Conservation (phyloP, 305 asterid species). For the Rubia occidens region DNA sequence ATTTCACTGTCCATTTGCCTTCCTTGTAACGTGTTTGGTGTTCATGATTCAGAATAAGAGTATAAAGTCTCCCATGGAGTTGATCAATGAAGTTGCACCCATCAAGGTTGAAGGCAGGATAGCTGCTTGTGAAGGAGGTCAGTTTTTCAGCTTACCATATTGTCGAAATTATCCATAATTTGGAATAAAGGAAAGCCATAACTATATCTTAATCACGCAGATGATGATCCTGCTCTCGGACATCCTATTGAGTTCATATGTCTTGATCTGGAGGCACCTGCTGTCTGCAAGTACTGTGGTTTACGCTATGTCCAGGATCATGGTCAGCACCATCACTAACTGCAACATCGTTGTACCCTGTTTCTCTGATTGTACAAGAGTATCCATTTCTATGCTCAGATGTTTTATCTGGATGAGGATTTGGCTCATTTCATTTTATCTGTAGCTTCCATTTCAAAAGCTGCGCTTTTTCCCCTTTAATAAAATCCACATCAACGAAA, state of each 20-base stretch:
- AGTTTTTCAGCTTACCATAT: conserved; percentile 11
- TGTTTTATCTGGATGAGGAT: background rate
- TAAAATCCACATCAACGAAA: background rate
- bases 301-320: conserved; percentile 72
- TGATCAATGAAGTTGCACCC: conserved; percentile 94
- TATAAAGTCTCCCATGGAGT: conserved; percentile 83
- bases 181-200: background rate
- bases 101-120: conserved; percentile 76
- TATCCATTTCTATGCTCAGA: background rate
- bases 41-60: conserved; percentile 44
- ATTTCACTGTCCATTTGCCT: background rate
- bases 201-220: conserved; percentile 29
- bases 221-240: conserved; percentile 68
- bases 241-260: conserved; percentile 95
- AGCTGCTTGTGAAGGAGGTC: conserved; percentile 94
- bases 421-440: background rate
- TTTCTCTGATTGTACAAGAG: background rate
- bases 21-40: conserved; percentile 9
- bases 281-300: conserved; percentile 91
- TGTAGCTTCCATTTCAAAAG: too few species aligned
- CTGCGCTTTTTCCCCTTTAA: too few species aligned
- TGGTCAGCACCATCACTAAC: conserved; percentile 51
- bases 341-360: conserved; percentile 7
- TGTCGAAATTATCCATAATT: background rate
- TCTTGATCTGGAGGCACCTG: conserved; percentile 75